Evolutionary conservation across 352 stramenopile genomes (phyloP), one percentile per base, ranked within the genome.

Genomic region (Pythium brachiatum): DNA sequence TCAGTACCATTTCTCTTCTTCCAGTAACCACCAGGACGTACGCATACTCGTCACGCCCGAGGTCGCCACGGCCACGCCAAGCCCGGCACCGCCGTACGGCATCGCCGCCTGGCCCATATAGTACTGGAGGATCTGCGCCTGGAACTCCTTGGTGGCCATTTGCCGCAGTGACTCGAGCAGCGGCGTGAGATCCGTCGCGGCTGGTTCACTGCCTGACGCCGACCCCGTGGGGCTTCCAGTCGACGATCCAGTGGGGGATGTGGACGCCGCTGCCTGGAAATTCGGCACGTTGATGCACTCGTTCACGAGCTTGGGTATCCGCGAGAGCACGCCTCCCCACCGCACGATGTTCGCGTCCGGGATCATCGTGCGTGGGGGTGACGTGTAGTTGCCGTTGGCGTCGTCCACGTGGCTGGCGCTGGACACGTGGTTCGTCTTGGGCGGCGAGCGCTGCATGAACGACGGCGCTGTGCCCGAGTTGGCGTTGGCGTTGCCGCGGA

Each of bases 81-180:
- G 43, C 9, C 43, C 43, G 4, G 43, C 16, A n/a, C 31, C 25
- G 34, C 9, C 41, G 8, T 50, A n/a, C 38, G 27, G 27, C 21
- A 34, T 52, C 15, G 41, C 21, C 15, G 44, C 18, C 23, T 64
- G 57, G 32, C 77, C 73, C 9, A 57, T 70, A 54, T 91, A 91
- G 66, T 77, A 91, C 16, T 73, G 66, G 26, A 70, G 52, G 18
- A 89, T 80, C 58, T 86, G 74, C 5, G 66, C 56, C 56, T 89
- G 79, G 31, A 73, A 75, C 21, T 91, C 82, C 18, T 73, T 78
- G 11, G 72, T 58, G 5, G 74, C 78, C 78, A 89, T 87, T 69
- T 86, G 82, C 50, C 73, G 70, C 23, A 90, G 66, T 29, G 86
- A 59, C 7, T 76, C 73, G 18, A 79, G 60, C 27, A 86, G 64